Evolutionary conservation across 345 rosid genomes (phyloP).

Genomic region (Citrus australasica): DNA sequence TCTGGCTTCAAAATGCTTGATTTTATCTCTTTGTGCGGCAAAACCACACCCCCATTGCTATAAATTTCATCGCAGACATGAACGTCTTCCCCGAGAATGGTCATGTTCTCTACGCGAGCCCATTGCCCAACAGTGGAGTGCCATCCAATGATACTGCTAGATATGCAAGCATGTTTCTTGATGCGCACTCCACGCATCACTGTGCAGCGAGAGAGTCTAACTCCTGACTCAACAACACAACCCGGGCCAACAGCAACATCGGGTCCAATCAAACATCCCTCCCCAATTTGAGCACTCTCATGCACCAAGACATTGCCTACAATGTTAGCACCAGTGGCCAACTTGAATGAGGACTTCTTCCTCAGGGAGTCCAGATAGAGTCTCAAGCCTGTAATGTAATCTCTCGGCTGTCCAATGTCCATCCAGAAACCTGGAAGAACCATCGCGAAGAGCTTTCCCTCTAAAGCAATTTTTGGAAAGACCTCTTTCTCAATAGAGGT

Average conservation of each 20-base stretch:
- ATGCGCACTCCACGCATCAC: slow-evolving; percentile 94
- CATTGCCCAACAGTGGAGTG: slow-evolving; percentile 95
- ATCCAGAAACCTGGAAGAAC: slow-evolving; percentile 98
- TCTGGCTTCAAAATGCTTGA: slow-evolving; percentile 97
- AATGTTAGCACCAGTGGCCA: slow-evolving; percentile 60
- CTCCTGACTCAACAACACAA: slow-evolving; percentile 89
- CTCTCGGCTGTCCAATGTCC: slow-evolving; percentile 99
- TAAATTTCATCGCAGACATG: slow-evolving; percentile 92
- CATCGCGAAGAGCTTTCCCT: slow-evolving; percentile 77
- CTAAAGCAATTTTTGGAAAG: slow-evolving; percentile 92
- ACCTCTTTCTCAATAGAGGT: slow-evolving; percentile 96
- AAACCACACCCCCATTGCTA: slow-evolving; percentile 95
- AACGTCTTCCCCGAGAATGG: slow-evolving; percentile 95
- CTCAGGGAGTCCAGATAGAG: slow-evolving; percentile 91
- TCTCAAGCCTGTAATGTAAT: slow-evolving; percentile 88
- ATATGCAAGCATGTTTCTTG: slow-evolving; percentile 93
- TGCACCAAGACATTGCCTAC: slow-evolving; percentile 88
- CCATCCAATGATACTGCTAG: slow-evolving; percentile 97
- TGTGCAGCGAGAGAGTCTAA: slow-evolving; percentile 92
- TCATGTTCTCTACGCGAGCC: slow-evolving; percentile 98
- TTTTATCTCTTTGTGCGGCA: slow-evolving; percentile 97
- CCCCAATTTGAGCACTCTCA: slow-evolving; percentile 88
- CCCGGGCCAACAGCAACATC: slow-evolving; percentile 97
- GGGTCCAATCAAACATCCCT: slow-evolving; percentile 94
- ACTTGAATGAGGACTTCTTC: slow-evolving; percentile 60